Base-by-base conservation (phyloP, 306 rosid species). In the Dryas octopetala region DNA sequence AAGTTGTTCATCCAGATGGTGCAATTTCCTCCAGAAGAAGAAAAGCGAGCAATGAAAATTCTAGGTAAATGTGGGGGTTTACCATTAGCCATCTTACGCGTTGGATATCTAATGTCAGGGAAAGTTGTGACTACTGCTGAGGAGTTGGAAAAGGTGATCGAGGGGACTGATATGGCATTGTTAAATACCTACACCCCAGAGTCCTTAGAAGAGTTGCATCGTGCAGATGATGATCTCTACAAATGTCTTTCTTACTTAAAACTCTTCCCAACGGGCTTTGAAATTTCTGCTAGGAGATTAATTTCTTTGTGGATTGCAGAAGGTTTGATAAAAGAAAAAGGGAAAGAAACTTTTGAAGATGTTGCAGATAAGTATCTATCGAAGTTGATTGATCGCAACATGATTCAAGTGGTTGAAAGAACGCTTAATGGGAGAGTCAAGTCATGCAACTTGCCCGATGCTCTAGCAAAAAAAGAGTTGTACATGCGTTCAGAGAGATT, bases 211-310 rank as follows among this genome's bases (percentile, higher is more conserved):
- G 14, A 62, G 43, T 26, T 80, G 28, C 13, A 5, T 61, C 40
- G 19, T 28, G 32, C 32, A 28, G n/a, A n/a, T n/a, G 32, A 28
- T 28, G 53, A 59, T 74, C 23, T 53, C 13, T 53, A 1, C 4
- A 32, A 73, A 19, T 74, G 73, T 48, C 83, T 85, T 15, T 61
- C 62, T 58, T 74, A 51, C 78, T 70, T 85, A 12, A 78, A 73
- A 48, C 70, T 76, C 50, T 76, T 85, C 66, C 89, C 86, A 9
- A 4, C 13, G 41, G 68, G 70, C 81, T 77, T 52, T 74, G 86
- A 80, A 69, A 82, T 85, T 40, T 81, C 86, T 0, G 76, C 66
- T 7, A 80, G 86, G 83, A 79, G 89, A 70, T 17, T 85, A 77
- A 10, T 77, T 26, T 54, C 77, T 62, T 57, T 80, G 14, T 83